Evolutionary conservation across 306 rosid genomes (phyloP), one percentile per base, ranked within the genome.

Genomic region (Inga oerstediana): DNA sequence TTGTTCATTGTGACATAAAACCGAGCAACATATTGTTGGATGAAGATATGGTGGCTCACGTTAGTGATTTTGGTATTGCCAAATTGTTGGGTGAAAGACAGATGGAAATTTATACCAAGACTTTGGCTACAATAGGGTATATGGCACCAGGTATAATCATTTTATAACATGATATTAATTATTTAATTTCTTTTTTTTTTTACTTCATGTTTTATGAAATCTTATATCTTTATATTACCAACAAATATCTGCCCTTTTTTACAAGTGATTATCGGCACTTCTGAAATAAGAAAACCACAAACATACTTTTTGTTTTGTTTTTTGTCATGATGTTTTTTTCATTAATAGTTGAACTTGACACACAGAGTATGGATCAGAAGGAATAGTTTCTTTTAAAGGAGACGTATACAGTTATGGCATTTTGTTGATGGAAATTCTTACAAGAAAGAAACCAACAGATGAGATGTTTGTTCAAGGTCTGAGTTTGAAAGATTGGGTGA

Each of bases 361-460:
- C 12, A 34, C 20, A 67, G 86, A 87, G 56, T 82, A 79, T 65
- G 92, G 92, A 54, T 49, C 67, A 13, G 62, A 87, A 81, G 88
- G 90, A n/a, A 62, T 75, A 16, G 83, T 87, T 39, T 87, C 90
- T 0, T 56, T 70, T 20, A 80, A 75, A 74, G 84, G 88, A 43
- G 90, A 89, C 71, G 85, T 78, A 8, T 87, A 85, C 8, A 83
- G 92, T 72, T 89, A 75, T 75, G 92, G 90, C 2, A 51, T 87
- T 66, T 8, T 87, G 70, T 3, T 87, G 7, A 83, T 83, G 90
- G 90, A 89, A 87, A 81, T 83, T n/a, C 83, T 87, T 41, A 87
- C 89, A 72, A 83, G 75, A 43, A 87, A 84, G 80, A 89, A 74
- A 78, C 89, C 90, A 10, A 79, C 81, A 2, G 78, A 87, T 76